These are phyloP conservation scores for Leccinum uliginosum DNA, from an alignment of 768 basidiomycete genomes.

Conservation along the genomic window DNA sequence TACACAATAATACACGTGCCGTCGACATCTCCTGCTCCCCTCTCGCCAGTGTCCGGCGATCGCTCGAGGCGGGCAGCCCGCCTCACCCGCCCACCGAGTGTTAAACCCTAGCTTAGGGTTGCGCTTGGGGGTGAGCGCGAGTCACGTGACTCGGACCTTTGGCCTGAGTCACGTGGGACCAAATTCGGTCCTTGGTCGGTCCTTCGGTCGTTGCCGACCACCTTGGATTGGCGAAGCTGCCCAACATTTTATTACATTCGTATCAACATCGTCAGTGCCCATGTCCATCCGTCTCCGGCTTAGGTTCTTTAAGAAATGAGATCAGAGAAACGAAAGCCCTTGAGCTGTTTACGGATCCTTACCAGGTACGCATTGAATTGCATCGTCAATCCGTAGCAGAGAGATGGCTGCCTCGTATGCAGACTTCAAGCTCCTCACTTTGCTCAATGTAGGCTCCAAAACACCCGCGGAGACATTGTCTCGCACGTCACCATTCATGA, in stretches of 20 bases:
- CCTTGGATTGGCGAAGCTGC: too few relatives aligned
- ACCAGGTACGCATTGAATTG: constrained; percentile 90
- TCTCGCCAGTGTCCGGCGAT: too few relatives aligned
- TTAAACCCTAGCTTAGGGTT: too few relatives aligned
- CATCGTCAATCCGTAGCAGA: constrained; percentile 91
- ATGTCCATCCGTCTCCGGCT: constrained; percentile 68
- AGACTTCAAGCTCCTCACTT: constrained; percentile 94
- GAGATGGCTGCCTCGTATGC: constrained; percentile 97
- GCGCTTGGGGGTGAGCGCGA: too few relatives aligned
- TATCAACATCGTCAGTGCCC: constrained; percentile 49
- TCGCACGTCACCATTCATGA: constrained; percentile 89
- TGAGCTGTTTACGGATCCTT: constrained; percentile 27
- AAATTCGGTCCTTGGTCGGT: too few relatives aligned
- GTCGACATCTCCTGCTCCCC: too few relatives aligned
- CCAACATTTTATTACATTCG: background rate
- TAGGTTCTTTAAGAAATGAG: constrained; percentile 48
- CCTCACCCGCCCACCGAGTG: too few relatives aligned
- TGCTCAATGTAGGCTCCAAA: constrained; percentile 94
- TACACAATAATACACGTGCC: too few relatives aligned
- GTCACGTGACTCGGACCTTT: too few relatives aligned
- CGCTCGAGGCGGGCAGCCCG: too few relatives aligned
- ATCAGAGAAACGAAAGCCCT: constrained; percentile 15
- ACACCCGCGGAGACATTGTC: constrained; percentile 94
- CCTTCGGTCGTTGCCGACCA: too few relatives aligned
- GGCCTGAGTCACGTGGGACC: too few relatives aligned